Evolutionary conservation across 2,329 filamentous ascomycete genomes (phyloP), one percentile per base, ranked within the genome.

Genomic region (Clathrospora elynae): DNA sequence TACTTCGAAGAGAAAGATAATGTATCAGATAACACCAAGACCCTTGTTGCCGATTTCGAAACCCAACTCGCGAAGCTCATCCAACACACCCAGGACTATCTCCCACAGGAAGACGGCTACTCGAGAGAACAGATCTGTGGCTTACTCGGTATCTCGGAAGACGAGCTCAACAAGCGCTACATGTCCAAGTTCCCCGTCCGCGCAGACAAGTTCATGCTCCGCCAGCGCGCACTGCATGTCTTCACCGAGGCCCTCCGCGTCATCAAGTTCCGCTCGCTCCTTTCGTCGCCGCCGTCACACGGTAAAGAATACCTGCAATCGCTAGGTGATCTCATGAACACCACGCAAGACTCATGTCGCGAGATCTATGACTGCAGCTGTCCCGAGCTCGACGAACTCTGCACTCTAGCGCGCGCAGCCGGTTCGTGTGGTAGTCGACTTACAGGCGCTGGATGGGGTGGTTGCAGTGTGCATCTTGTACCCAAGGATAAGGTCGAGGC

Each of bases 401-500:
- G 92, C 70, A 70, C 78, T 25, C 86, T 97, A 55, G 91, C 91
- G 0, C 79, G 85, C 18, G 78, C 76, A 11, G 88, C 88, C 1
- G 93, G 93, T 2, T 83, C 88, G 12, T 90, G 90, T 66, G 93
- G 92, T 18, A 90, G 87, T 57, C 78, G 92, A 17, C 74, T 96
- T 57, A 97, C 92, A 0, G 93, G 93, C 25, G 93, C 93, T 1
- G 93, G 93, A 3, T 99, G 93, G 93, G 93, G 93, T 49, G 93
- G 93, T 2, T 97, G 93, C 74, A 93, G 84, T 48, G 92, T 99
- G 44, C 93, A 99, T 73, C 79, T 99, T 43, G 87, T 97, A 37
- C 87, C 92, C 0, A 87, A 84, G 44, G 81, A 90, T 61, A 92
- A 87, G 71, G 87, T 96, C 0, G 84, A 86, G 4, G 81, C 76